Evolutionary conservation across 768 basidiomycete genomes (phyloP), one percentile per base, ranked within the genome.

Genomic region (Dictyophora rubrovolvata): DNA sequence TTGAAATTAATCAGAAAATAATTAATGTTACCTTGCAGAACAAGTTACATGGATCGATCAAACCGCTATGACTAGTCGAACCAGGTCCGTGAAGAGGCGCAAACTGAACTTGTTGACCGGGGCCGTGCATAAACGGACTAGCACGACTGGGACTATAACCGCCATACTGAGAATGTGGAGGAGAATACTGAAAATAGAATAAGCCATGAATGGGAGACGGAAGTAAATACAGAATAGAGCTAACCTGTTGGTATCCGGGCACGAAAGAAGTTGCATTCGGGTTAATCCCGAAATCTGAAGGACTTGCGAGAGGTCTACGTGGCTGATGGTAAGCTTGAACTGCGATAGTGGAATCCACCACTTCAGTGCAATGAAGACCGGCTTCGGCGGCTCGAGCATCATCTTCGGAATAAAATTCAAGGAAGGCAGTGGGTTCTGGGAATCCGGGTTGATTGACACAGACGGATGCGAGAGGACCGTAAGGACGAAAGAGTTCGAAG

Each of bases 31-130:
- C 87, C 77, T 91, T 91, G 78, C 87, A 89, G 70, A 93, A 93
- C 51, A 93, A 71, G 68, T 92, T 92, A 76, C 89, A 93, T 0
- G 91, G 90, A 70, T 92, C 90, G 61, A 92, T 91, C 23, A 93
- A 76, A 18, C 91, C 91, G 63, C 88, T 90, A 66, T 91, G 87
- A 66, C 88, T 91, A 56, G 64, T 81, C 36, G 87, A 84, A n/a
- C 89, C 88, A 42, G 87, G 89, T 3, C 89, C 89, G 18, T 64
- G 62, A 51, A 79, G 54, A 14, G 90, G 91, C 1, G 90, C 89
- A 8, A 85, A 77, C 69, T 93, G 89, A 35, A 93, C 89, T 69
- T 92, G 90, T 68, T 93, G 91, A 2, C 91, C 91, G 11, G 91
- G 91, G 10, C 91, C 90, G 69, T 91, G 89, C 8, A 89, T 76